These are phyloP conservation scores for Neurospora crassa DNA, from an alignment of 2,329 filamentous ascomycete genomes.

Conservation along the genomic window DNA sequence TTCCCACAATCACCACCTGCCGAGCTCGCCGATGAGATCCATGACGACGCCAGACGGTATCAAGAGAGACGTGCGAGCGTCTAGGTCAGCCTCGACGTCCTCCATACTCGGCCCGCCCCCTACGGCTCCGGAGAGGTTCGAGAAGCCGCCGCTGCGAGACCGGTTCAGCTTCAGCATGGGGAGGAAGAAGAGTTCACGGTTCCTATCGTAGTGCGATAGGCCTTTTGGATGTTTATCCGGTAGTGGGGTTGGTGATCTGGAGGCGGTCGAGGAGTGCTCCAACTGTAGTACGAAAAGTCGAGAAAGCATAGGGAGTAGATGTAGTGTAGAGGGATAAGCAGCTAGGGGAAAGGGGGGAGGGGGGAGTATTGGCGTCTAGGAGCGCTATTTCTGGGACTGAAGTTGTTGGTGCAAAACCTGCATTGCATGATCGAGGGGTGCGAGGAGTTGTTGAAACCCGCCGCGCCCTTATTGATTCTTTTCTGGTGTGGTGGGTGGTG, in stretches of 20 bases:
- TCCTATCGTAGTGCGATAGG: constrained; percentile 23
- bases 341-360: neutral
- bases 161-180: constrained; percentile 59
- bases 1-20: neutral
- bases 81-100: neutral
- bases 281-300: neutral
- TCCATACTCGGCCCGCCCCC: neutral
- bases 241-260: neutral
- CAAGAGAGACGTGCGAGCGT: neutral
- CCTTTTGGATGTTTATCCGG: constrained; percentile 2
- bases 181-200: constrained; percentile 58
- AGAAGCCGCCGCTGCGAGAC: constrained; percentile 44
- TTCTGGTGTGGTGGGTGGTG: neutral
- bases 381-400: no score
- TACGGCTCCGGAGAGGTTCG: constrained; percentile 8
- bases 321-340: neutral
- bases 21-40: neutral
- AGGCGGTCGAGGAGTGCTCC: neutral
- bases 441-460: neutral
- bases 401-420: neutral
- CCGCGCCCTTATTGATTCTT: neutral
- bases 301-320: neutral
- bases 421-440: neutral
- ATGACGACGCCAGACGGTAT: constrained; percentile 12
- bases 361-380: neutral